Evolutionary conservation across 257 asterid genomes (phyloP).

Genomic region (Solanum tarapatanum): DNA sequence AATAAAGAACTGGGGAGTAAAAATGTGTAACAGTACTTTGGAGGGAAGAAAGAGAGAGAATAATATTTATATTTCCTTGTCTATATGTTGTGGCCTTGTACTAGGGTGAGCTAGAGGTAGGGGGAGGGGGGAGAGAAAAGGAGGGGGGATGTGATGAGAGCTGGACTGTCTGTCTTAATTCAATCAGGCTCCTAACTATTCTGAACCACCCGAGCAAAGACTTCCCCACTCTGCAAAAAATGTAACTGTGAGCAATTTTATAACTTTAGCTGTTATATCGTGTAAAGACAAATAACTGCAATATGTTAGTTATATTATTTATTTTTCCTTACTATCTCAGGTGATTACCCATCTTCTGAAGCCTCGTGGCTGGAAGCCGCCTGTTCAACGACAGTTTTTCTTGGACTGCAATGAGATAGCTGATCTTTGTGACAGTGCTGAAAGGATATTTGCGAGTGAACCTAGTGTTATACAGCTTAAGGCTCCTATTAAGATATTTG

Average conservation of each 20-base stretch:
- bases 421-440: conserved; percentile 98
- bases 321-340: conserved; percentile 21
- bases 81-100: background rate
- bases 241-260: background rate
- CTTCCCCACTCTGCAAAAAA: background rate
- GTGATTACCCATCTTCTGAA: conserved; percentile 86
- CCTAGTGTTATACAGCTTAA: conserved; percentile 87
- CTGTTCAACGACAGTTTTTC: conserved; percentile 92
- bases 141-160: background rate
- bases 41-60: background rate
- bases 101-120: background rate
- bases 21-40: background rate
- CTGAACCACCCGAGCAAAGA: background rate
- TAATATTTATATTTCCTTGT: background rate
- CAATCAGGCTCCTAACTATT: background rate
- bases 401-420: conserved; percentile 97
- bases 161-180: background rate
- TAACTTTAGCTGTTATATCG: background rate
- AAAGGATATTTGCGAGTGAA: conserved; percentile 83
- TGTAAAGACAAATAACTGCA: background rate
- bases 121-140: background rate
- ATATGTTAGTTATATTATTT: background rate
- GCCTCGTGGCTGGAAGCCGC: conserved; percentile 99
- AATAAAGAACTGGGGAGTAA: background rate
- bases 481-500: conserved; percentile 97